Percentiles rank a stretch among this genome's conserved stretches.
Evolutionary conservation across 2,329 filamentous ascomycete species (phyloP).

Genomic region (Aaosphaeria arxii): DNA sequence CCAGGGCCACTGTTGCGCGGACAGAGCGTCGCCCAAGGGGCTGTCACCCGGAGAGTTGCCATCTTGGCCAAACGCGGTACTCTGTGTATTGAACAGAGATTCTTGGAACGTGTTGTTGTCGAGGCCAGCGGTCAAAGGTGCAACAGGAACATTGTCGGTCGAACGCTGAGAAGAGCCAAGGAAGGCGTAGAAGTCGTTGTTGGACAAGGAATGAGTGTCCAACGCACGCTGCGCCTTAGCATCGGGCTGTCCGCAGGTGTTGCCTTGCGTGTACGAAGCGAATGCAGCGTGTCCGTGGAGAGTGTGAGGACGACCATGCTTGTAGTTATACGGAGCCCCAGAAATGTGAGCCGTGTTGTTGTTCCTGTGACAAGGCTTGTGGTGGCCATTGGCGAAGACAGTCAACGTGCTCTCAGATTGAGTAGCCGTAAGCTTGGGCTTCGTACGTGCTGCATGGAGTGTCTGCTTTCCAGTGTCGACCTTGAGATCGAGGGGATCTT

Average conservation of each 20-base stretch:
- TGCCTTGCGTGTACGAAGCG: conserved; percentile 18
- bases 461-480: conserved; percentile 44
- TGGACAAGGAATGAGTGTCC: conserved; percentile 35
- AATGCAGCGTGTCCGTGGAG: conserved; percentile 32
- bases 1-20: conserved; percentile 34
- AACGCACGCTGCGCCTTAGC: conserved; percentile 24
- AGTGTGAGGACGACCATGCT: conserved; percentile 50
- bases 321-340: conserved; percentile 63
- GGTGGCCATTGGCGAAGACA: conserved; percentile 62
- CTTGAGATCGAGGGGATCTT: conserved; percentile 50
- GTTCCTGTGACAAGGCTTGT: conserved; percentile 63
- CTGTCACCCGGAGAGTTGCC: conserved; percentile 31
- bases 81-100: conserved; percentile 24
- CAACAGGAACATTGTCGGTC: conserved; percentile 20
- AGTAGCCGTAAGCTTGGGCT: conserved; percentile 55
- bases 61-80: conserved; percentile 22
- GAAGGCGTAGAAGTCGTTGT: conserved; percentile 35
- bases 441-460: conserved; percentile 47
- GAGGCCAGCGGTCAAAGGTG: conserved; percentile 25
- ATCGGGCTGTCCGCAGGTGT: conserved; percentile 23
- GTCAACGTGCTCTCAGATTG: conserved; percentile 60
- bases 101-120: conserved; percentile 27
- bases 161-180: conserved; percentile 30
- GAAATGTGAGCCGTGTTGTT: conserved; percentile 63
- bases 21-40: conserved; percentile 28